phyloP scores from a whole-genome alignment of 2,329 filamentous ascomycete genomes.

The Alternaria sp. region DNA sequence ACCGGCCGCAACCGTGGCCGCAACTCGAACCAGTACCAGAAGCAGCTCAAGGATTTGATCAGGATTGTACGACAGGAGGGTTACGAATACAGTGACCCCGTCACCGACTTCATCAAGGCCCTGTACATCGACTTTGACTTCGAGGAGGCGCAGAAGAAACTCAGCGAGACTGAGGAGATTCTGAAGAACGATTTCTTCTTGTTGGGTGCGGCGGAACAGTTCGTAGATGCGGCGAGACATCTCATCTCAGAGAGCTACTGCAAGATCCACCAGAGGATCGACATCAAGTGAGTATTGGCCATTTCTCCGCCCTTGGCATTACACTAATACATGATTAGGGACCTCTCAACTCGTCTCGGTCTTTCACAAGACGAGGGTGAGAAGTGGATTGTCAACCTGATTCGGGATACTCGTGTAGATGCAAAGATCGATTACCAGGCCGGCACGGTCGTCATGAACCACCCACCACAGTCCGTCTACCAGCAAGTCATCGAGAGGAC shows the following conservation, averaged over 20 bases:
- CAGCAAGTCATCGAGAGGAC: constrained; percentile 99
- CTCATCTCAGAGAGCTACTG: constrained; percentile 99
- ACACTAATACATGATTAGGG: constrained; percentile 57
- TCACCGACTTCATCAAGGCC: constrained; percentile 95
- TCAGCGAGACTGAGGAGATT: constrained; percentile 87
- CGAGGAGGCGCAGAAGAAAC: constrained; percentile 91
- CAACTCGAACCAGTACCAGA: constrained; percentile 91
- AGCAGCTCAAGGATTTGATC: constrained; percentile 97
- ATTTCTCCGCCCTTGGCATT: neutral
- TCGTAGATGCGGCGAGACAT: constrained; percentile 93
- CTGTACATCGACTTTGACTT: constrained; percentile 97
- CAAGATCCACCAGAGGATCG: constrained; percentile 99
- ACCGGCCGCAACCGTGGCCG: constrained; percentile 76
- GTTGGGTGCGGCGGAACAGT: constrained; percentile 80
- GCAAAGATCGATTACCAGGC: constrained; percentile 99
- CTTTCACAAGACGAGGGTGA: constrained; percentile 94
- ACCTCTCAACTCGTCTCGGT: constrained; percentile 89
- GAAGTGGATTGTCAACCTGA: constrained; percentile 99
- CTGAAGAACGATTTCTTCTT: constrained; percentile 96
- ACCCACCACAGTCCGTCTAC: constrained; percentile 97
- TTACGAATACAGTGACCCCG: constrained; percentile 96
- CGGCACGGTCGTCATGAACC: constrained; percentile 99
- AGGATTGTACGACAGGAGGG: constrained; percentile 95
- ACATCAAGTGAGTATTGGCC: constrained; percentile 75
- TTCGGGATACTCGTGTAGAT: constrained; percentile 95